These are phyloP conservation scores for Mallotus repandus DNA, from an alignment of 441 rosid genomes.

Conservation along the genomic window DNA sequence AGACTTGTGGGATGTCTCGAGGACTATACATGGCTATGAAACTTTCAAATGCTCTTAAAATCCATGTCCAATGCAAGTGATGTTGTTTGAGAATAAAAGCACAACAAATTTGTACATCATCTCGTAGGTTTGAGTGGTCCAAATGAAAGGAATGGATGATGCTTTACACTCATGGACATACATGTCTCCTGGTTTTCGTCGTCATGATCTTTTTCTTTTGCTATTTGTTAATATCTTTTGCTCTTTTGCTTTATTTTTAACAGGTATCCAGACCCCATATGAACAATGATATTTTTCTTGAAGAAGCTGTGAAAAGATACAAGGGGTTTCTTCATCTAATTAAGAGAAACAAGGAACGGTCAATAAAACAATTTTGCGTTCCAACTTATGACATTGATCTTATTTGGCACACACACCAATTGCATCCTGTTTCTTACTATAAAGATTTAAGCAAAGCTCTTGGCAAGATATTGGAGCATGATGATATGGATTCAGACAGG, in stretches of 20 bases:
- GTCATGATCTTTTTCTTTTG: background rate
- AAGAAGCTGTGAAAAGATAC: slow-evolving; percentile 83
- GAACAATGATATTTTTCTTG: slow-evolving; percentile 53
- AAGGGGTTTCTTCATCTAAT: slow-evolving; percentile 83
- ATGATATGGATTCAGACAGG: slow-evolving; percentile 84
- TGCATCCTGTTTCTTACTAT: slow-evolving; percentile 71
- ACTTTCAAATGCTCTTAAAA: background rate
- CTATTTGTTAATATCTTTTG: background rate
- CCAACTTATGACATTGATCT: slow-evolving; percentile 97
- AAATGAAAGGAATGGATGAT: background rate
- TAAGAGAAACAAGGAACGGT: slow-evolving; percentile 64
- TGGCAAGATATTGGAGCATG: slow-evolving; percentile 85
- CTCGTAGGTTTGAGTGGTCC: background rate
- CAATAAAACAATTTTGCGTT: slow-evolving; percentile 65
- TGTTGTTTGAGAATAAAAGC: slow-evolving; percentile 4
- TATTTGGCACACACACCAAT: slow-evolving; percentile 95
- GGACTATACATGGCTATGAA: background rate
- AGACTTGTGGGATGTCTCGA: slow-evolving; percentile 7
- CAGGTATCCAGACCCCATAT: slow-evolving; percentile 70
- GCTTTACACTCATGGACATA: background rate
- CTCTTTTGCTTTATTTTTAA: slow-evolving; percentile 16
- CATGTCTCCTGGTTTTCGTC: slow-evolving; percentile 8
- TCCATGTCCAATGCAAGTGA: background rate
- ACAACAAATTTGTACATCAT: background rate
- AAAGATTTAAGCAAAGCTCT: slow-evolving; percentile 50